phyloP scores from a whole-genome alignment of 441 rosid genomes.

The Adansonia madagascariensis region DNA sequence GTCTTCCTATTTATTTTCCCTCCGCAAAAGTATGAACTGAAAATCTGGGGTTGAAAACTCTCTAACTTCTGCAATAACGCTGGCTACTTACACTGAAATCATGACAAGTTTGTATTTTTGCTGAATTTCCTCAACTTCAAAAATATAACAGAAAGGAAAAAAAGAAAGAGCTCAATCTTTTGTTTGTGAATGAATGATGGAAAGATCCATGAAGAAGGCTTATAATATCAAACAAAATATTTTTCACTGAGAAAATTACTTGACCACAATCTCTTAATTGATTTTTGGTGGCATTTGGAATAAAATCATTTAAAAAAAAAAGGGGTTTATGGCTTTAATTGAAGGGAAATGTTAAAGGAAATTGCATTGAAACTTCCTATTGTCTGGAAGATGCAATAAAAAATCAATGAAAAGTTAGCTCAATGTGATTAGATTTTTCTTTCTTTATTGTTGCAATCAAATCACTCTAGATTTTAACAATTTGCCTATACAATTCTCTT shows the following conservation, averaged over 20 bases:
- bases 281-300: neutral
- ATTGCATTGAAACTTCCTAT: slow-evolving; percentile 22
- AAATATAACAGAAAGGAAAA: neutral
- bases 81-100: neutral
- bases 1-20: neutral
- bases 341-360: neutral
- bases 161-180: no score
- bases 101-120: neutral
- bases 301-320: neutral
- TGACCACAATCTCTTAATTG: neutral
- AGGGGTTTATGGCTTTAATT: neutral
- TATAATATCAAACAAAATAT: no score
- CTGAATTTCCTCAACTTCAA: no score
- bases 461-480: neutral
- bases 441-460: neutral
- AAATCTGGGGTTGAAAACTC: neutral
- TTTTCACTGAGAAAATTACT: no score
- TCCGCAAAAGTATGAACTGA: neutral
- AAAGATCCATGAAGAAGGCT: slow-evolving; percentile 1
- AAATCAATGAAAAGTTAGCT: neutral
- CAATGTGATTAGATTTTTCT: neutral
- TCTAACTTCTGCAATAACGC: neutral
- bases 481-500: no score
- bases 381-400: neutral
- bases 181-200: neutral